A percentile compares a stretch with the other conserved stretches of the same genome.
Evolutionary conservation across 2,329 filamentous ascomycete species (phyloP).

Genomic region (Thermothelomyces thermophilus): DNA sequence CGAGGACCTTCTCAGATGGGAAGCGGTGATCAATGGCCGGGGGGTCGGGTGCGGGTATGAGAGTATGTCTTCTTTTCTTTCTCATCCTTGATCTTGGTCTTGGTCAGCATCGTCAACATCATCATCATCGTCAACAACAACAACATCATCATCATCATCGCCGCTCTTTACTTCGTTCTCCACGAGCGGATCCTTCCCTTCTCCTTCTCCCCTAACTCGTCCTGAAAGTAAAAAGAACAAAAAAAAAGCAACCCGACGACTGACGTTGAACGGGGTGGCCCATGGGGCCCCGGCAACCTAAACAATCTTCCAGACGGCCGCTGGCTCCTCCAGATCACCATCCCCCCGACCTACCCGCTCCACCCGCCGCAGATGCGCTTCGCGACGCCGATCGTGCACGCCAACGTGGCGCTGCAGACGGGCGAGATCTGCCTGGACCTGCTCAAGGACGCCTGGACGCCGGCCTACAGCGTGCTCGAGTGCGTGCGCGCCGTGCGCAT

Average conservation of each 20-base stretch:
- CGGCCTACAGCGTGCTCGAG: conserved; percentile 73
- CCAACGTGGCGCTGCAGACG: conserved; percentile 63
- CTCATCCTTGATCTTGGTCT: no score
- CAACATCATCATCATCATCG: no score
- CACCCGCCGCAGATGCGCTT: conserved; percentile 73
- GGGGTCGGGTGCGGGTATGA: conserved; percentile 52
- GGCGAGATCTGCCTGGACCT: conserved; percentile 95
- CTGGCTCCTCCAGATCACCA: conserved; percentile 72
- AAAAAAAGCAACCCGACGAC: no score
- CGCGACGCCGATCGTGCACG: conserved; percentile 76
- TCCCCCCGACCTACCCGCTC: conserved; percentile 74
- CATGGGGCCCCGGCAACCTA: no score
- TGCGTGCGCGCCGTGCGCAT: conserved; percentile 67
- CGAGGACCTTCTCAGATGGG: conserved; percentile 51
- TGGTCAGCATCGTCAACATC: no score
- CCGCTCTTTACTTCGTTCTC: no score
- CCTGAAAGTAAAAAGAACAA: no score
- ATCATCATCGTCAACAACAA: no score
- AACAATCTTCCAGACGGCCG: no score
- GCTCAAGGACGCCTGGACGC: conserved; percentile 72
- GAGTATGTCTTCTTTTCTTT: conserved; percentile 33
- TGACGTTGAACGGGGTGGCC: no score
- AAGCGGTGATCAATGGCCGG: conserved; percentile 54
- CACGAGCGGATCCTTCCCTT: no score
- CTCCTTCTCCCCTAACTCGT: no score